phyloP scores from a whole-genome alignment of 2,329 filamentous ascomycete genomes.

The Botrytis squamosa region DNA sequence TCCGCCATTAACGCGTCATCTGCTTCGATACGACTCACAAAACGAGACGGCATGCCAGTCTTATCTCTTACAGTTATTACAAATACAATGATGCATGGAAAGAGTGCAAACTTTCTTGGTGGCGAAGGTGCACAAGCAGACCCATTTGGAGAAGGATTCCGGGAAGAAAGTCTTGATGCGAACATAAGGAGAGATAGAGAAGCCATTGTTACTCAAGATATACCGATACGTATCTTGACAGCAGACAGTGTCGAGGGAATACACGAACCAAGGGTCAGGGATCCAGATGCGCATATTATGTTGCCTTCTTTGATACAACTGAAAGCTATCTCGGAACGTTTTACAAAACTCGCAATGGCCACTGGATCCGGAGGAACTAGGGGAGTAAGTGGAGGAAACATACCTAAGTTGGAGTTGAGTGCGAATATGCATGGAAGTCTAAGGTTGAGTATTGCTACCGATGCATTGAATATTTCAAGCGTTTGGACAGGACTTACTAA shows the following conservation, averaged over 20 bases:
- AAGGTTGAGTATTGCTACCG: constrained; percentile 75
- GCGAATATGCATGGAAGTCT: constrained; percentile 94
- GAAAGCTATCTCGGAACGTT: constrained; percentile 91
- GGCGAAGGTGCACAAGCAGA: constrained; percentile 40
- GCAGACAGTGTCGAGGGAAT: constrained; percentile 85
- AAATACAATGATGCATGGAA: constrained; percentile 57
- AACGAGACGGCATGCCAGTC: constrained; percentile 83
- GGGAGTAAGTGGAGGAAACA: constrained; percentile 31
- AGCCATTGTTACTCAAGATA: constrained; percentile 90
- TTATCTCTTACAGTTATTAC: constrained; percentile 88
- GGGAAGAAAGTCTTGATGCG: constrained; percentile 52
- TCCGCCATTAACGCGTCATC: constrained; percentile 80
- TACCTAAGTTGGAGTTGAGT: constrained; percentile 75
- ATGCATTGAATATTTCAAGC: constrained; percentile 80
- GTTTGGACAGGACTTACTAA: constrained; percentile 85
- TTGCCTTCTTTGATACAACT: constrained; percentile 84
- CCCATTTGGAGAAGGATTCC: constrained; percentile 49
- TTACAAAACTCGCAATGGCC: constrained; percentile 76
- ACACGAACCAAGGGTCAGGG: constrained; percentile 85
- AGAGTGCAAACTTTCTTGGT: constrained; percentile 40
- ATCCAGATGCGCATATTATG: constrained; percentile 91
- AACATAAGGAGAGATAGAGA: constrained; percentile 70
- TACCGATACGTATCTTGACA: constrained; percentile 88
- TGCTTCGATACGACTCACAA: constrained; percentile 84
- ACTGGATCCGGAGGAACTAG: constrained; percentile 36